Base-by-base conservation (phyloP, 2,329 filamentous ascomycete genomes). In the Cyphellophora attinorum region DNA sequence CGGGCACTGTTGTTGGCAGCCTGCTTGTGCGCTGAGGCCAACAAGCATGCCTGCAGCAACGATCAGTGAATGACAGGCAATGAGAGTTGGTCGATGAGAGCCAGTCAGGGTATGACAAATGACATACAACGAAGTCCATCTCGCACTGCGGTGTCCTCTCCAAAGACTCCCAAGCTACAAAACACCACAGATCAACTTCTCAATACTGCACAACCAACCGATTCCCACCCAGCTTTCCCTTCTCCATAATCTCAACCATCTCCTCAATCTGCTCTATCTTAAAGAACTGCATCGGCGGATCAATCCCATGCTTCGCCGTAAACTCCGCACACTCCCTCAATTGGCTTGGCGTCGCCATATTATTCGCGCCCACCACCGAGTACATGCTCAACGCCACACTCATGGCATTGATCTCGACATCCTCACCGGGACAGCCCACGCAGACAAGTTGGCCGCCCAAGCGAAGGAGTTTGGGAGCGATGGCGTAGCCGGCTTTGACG, bases 401-500 rank as follows among this genome's bases (percentile, higher is more conserved):
- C 23, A 29, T 11, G n/a, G 36, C 15, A 21, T 34, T 29, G 31
- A 38, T 33, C 10, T 14, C 14, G 14, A 37, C 23, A 23, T 37
- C 19, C 11, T 12, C 29, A 6, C 19, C 13, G 4, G 36, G 36
- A 13, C 27, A 29, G 11, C 35, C 29, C 6, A 37, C 35, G 8
- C 13, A 16, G 18, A 39, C 32, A 32, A 34, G 19, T 11, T 34
- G 17, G 13, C 38, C 38, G 17, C 31, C 31, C 11, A 40, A 19
- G 18, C 34, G 34, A 11, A 40, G 34, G 19, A 40, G n/a, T 27
- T 31, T 37, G 16, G 38, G 29, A 12, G 38, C 34, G 25, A 30
- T 37, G 21, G 37, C 38, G n/a, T 40, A 40, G 11, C 34, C 38
- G 3, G 38, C 34, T 11, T 37, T 27, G 5, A 31, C 38, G 15